Evolutionary conservation across 2,329 filamentous ascomycete species (phyloP), one percentile per base, ranked within the genome.

Genomic region (Claviceps citrina): DNA sequence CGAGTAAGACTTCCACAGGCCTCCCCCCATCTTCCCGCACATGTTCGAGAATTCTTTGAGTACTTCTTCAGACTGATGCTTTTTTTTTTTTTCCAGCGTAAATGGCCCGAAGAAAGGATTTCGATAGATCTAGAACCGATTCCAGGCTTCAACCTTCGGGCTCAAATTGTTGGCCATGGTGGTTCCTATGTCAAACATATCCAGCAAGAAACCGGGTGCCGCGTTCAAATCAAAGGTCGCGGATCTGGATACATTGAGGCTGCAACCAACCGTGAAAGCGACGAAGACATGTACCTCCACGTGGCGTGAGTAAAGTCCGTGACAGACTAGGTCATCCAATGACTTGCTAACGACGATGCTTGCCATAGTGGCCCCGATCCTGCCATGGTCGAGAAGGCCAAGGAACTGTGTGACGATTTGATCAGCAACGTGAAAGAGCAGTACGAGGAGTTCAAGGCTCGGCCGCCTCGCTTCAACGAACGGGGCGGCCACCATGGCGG

Each of bases 131-230:
- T 98, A 42, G 91, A 96, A 51, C 84, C 89, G 0, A 76, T 96
- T 39, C 84, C 80, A 19, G 91, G 91, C 16, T 98, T 98, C 65
- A 98, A 98, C 55, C 68, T 98, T 36, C 82, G 91, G 47, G 91
- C 91, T 39, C 87, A 96, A 57, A 89, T 98, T 35, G 91, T 98
- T 40, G 91, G 91, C 37, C 83, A 89, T 51, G 86, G 86, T 25
- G 91, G 91, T 44, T 82, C 84, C 32, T 95, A 96, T 56, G 91
- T 98, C 45, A 98, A 98, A 63, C 89, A 95, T 56, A 96, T 98
- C 48, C 91, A 96, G 62, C 79, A 87, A 56, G 86, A 94, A 61
- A 96, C 91, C 12, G 75, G 84, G 46, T 96, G 91, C 59, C 84
- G 89, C 51, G 91, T 98, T 20, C 91, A 98, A 60, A 98, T 98